These are phyloP conservation scores for Periglandula ipomoeae DNA, from an alignment of 2,329 filamentous ascomycete species.

Conservation along the genomic window DNA sequence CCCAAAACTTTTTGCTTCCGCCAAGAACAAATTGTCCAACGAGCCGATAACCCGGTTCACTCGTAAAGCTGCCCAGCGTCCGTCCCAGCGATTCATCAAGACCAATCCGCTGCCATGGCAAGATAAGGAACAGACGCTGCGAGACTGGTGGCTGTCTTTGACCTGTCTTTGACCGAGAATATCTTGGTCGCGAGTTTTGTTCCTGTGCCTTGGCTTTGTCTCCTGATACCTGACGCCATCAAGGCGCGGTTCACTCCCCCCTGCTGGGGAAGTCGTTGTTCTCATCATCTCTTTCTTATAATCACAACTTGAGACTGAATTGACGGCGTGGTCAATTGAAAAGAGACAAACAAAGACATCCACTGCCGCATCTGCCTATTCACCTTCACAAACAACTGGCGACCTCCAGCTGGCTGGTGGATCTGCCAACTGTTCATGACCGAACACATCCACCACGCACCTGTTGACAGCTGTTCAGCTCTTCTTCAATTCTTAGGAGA, in stretches of 20 bases:
- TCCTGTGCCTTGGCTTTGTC: not conserved
- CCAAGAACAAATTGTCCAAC: not conserved
- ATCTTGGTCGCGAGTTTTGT: not conserved
- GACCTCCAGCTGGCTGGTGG: constrained; percentile 5
- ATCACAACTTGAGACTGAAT: not conserved
- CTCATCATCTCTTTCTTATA: not conserved
- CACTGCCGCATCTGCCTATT: not conserved
- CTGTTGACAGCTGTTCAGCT: constrained; percentile 3
- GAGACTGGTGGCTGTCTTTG: not conserved
- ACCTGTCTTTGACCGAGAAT: not conserved
- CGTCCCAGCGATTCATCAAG: not conserved
- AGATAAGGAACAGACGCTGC: not conserved
- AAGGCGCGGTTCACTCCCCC: not conserved
- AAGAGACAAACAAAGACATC: not conserved
- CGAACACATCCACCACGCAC: not conserved
- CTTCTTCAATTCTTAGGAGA: not conserved
- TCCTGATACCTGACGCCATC: not conserved
- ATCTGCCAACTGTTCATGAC: constrained; percentile 6
- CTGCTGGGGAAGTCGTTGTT: not conserved
- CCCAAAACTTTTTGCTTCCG: not conserved
- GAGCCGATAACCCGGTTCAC: not conserved
- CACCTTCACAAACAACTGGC: constrained; percentile 1
- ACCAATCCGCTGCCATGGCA: not conserved
- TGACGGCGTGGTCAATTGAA: not conserved
- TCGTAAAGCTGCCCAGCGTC: not conserved